Percentiles rank a stretch among this genome's conserved stretches.
Conservation (phyloP, 176 grass and related monocot species). For the Aegilops tauschii region DNA sequence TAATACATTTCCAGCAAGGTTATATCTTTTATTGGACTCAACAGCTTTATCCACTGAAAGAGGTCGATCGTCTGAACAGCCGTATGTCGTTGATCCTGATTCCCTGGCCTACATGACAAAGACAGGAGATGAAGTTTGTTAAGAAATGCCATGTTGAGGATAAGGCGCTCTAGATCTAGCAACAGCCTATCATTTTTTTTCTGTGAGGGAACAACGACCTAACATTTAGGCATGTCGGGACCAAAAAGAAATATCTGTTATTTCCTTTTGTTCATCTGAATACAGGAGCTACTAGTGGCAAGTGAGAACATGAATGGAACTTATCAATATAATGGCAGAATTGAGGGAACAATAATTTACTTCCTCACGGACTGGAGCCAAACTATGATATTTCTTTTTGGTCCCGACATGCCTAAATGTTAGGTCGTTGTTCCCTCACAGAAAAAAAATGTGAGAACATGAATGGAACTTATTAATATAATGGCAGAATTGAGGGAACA, state of each 20-base stretch:
- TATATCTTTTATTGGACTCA: constrained; percentile 54
- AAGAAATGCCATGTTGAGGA: background rate
- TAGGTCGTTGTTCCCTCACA: background rate
- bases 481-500: constrained; percentile 21
- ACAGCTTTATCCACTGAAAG: constrained; percentile 45
- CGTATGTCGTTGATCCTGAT: constrained; percentile 58
- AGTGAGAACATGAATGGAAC: background rate
- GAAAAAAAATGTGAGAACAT: background rate
- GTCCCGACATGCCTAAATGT: background rate
- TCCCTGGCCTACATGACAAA: constrained; percentile 50
- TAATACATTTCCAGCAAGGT: constrained; percentile 33
- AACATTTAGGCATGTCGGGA: background rate
- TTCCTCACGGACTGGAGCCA: constrained; percentile 89
- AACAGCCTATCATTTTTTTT: background rate
- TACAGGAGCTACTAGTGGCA: background rate
- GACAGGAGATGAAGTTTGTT: constrained; percentile 13
- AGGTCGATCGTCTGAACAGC: constrained; percentile 35
- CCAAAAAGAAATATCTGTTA: constrained; percentile 9
- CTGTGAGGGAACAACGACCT: background rate
- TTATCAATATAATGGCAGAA: background rate
- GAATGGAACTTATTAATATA: background rate
- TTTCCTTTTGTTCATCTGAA: background rate
- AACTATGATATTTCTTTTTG: constrained; percentile 54
- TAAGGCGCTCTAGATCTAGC: background rate
- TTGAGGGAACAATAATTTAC: constrained; percentile 40